These are phyloP conservation scores for Sphagnurus paluster DNA, from an alignment of 1,284 basidiomycete genomes.

Conservation along the genomic window DNA sequence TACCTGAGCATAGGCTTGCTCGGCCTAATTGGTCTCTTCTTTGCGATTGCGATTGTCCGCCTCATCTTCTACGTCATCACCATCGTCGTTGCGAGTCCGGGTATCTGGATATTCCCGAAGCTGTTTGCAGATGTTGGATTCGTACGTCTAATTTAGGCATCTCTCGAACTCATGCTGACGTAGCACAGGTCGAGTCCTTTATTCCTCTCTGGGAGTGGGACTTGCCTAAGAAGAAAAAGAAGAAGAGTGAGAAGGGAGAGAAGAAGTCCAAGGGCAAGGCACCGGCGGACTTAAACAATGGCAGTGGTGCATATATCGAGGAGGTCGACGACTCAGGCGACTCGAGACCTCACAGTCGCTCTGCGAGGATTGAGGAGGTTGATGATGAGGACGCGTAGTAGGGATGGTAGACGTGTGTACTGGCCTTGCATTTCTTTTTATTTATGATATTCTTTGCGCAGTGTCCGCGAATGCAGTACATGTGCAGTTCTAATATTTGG, in stretches of 20 bases:
- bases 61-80: constrained; percentile 95
- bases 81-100: constrained; percentile 82
- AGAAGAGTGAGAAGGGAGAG: constrained; percentile 53
- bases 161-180: constrained; percentile 1
- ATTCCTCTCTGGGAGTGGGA: constrained; percentile 99
- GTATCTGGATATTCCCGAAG: constrained; percentile 99
- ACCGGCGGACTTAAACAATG: constrained; percentile 35
- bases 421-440: constrained; percentile 9
- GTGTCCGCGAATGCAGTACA: not conserved
- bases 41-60: constrained; percentile 88
- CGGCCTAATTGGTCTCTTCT: constrained; percentile 89
- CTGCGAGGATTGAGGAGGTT: constrained; percentile 59
- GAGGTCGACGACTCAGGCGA: constrained; percentile 54
- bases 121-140: constrained; percentile 99
- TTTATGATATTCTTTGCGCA: constrained; percentile 6
- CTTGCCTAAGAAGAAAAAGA: constrained; percentile 88
- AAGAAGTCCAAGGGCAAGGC: constrained; percentile 44
- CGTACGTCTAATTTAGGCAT: constrained; percentile 54
- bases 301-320: constrained; percentile 51
- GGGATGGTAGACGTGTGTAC: constrained; percentile 4
- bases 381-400: constrained; percentile 50
- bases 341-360: constrained; percentile 61
- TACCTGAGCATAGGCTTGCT: constrained; percentile 91
- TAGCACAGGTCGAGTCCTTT: constrained; percentile 89
- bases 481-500: too few relatives aligned